Base-by-base conservation (phyloP, 257 asterid genomes). In the Solanum megistacrolobum region DNA sequence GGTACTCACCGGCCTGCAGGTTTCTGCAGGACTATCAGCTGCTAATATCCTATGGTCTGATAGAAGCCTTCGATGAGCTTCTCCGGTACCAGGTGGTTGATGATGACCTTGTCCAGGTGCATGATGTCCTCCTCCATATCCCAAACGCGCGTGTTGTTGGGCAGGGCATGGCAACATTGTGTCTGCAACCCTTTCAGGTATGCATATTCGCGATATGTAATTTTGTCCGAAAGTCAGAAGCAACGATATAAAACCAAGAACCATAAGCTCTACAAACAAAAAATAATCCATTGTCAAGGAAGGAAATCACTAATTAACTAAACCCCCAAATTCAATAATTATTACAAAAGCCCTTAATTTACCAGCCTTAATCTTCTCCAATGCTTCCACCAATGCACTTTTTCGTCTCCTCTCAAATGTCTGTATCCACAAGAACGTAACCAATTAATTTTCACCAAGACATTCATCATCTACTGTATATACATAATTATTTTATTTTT, bases 341-440 rank as follows among this genome's bases (percentile, higher is more conserved):
- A 46, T 46, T 25, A 68, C n/a, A 27, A 66, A 65, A 83, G 21
- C 69, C 48, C 88, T 83, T 55, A 55, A 18, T 55, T 55, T 92
- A 93, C 99, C 98, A 29, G 92, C 95, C 93, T 96, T 95, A 87
- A 96, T 95, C 91, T 95, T 96, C 95, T 95, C 98, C 66, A 96
- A 94, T 86, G 99, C 98, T 91, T 97, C 98, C 52, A 92, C 93
- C 94, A 96, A 89, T 35, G 98, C 93, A 38, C 83, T 36, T 89
- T 95, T 95, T 87, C 87, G 92, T 85, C 91, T 96, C 89, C 84
- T 94, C 58, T 88, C 92, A 78, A 97, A 97, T 20, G 97, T 89
- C 99, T 97, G 89, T 72, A 90, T 90, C 71, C 29, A 41, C 23
- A 35, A 74, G 31, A 32, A 74, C 12, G 48, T 20, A 66, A 27